phyloP scores from a whole-genome alignment of 345 rosid genomes.

The Raphanus raphanistrum region DNA sequence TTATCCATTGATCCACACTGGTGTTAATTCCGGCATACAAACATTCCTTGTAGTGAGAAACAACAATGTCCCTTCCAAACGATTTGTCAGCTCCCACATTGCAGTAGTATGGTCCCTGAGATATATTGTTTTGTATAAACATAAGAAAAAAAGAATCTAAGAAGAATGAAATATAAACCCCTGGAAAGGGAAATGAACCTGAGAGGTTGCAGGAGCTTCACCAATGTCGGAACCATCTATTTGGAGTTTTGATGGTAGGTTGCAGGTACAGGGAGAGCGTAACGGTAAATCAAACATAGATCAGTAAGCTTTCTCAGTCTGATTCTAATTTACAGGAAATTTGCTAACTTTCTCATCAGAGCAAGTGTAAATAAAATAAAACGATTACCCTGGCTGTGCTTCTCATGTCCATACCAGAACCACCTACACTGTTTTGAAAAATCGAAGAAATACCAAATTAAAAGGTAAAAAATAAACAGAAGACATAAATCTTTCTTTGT shows the following conservation, averaged over 20 bases:
- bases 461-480: background rate
- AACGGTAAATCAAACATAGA: background rate
- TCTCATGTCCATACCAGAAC: constrained; percentile 81
- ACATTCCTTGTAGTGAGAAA: constrained; percentile 94
- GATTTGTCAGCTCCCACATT: constrained; percentile 82
- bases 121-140: background rate
- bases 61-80: constrained; percentile 84
- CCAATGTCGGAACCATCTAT: constrained; percentile 88
- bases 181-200: background rate
- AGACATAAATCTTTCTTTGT: background rate
- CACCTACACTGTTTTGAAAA: constrained; percentile 60
- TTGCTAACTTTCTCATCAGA: background rate
- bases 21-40: constrained; percentile 81
- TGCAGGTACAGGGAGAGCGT: constrained; percentile 67
- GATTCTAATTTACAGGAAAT: background rate
- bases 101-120: constrained; percentile 94
- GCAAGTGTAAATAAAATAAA: background rate
- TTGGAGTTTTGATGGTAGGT: constrained; percentile 62
- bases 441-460: too few relatives aligned
- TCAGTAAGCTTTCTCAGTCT: background rate
- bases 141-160: constrained; percentile 4
- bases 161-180: background rate
- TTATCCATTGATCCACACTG: constrained; percentile 88
- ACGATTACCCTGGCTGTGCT: constrained; percentile 75
- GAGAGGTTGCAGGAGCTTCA: constrained; percentile 69